These are phyloP conservation scores for Ailanthus altissimus DNA, from an alignment of 345 rosid genomes.

Conservation along the genomic window DNA sequence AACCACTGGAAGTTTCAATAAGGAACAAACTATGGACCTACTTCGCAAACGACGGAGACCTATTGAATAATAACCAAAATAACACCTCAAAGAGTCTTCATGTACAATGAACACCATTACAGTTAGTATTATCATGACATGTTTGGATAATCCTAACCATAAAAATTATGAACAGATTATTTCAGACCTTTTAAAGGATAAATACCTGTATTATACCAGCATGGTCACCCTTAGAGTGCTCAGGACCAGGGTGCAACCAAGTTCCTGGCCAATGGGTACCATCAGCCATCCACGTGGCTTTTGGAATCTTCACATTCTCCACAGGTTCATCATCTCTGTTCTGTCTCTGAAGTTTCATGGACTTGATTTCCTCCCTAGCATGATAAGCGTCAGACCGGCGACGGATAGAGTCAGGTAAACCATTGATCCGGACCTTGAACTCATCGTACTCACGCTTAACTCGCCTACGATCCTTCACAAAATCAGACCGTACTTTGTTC, in stretches of 20 bases:
- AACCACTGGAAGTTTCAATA: background rate
- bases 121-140: background rate
- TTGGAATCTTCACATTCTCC: slow-evolving; percentile 77
- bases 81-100: background rate
- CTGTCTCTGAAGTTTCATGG: slow-evolving; percentile 88
- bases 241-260: slow-evolving; percentile 69
- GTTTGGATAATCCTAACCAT: slow-evolving; percentile 3
- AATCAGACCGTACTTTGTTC: slow-evolving; percentile 83
- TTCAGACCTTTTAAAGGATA: background rate
- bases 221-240: slow-evolving; percentile 87
- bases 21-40: background rate
- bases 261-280: slow-evolving; percentile 99
- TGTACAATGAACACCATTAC: background rate
- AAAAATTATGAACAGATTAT: slow-evolving; percentile 2
- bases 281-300: slow-evolving; percentile 99
- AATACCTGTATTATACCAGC: slow-evolving; percentile 94
- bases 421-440: slow-evolving; percentile 90
- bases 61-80: background rate
- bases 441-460: slow-evolving; percentile 97
- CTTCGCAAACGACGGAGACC: background rate
- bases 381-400: slow-evolving; percentile 95
- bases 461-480: slow-evolving; percentile 91
- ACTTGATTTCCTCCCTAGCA: slow-evolving; percentile 95
- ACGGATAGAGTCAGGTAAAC: slow-evolving; percentile 93
- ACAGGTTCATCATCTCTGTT: slow-evolving; percentile 68